phyloP scores from a whole-genome alignment of 2,329 filamentous ascomycete genomes.

The Fusarium agapanthi region DNA sequence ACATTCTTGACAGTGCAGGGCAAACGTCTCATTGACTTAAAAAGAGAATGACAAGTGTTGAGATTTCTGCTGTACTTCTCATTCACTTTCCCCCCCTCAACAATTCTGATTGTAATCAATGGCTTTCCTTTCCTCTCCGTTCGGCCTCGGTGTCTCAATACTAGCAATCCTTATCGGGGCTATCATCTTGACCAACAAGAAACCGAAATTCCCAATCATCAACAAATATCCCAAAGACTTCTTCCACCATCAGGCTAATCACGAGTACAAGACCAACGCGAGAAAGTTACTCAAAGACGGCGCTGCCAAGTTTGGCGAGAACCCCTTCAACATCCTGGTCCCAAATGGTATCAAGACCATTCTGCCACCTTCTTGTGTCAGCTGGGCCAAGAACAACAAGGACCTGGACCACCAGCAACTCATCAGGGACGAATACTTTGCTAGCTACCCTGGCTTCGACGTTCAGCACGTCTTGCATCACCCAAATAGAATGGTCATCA shows the following conservation, averaged over 20 bases:
- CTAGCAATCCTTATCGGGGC: not conserved
- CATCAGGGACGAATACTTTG: not conserved
- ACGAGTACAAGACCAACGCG: not conserved
- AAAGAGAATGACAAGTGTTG: fast-evolving
- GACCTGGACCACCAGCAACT: not conserved
- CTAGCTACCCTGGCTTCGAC: not conserved
- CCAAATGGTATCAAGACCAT: not conserved
- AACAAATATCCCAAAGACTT: not conserved
- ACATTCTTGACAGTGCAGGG: fast-evolving
- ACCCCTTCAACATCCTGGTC: not conserved
- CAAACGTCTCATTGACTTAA: not conserved
- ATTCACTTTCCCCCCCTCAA: fast-evolving
- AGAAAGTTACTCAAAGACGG: not conserved
- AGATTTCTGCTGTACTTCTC: not conserved
- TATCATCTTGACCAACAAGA: not conserved
- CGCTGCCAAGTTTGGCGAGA: not conserved
- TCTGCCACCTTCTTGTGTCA: not conserved
- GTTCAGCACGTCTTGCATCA: not conserved
- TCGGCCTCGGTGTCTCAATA: not conserved
- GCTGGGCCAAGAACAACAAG: not conserved
- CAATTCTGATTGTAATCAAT: not conserved
- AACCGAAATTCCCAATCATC: not conserved
- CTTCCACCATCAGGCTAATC: not conserved
- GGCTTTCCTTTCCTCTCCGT: not conserved
- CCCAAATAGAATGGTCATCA: not conserved